Conservation (phyloP, 306 rosid species). For the Cicer cuneatum region DNA sequence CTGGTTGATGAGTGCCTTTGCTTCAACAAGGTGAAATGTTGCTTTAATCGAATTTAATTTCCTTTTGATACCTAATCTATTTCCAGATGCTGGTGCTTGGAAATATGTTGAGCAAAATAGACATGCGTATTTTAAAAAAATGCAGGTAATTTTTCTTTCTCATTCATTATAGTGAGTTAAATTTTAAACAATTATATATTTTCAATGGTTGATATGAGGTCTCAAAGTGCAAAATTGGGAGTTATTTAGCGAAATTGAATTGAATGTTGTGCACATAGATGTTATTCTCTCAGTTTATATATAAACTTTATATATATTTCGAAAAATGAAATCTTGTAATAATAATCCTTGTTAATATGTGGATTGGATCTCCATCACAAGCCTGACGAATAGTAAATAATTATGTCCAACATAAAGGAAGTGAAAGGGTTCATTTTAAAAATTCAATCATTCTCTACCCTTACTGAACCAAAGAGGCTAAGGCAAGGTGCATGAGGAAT, state of each 20-base stretch:
- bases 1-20: background rate
- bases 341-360: conserved; percentile 8
- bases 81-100: conserved; percentile 90
- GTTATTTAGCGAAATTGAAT: conserved; percentile 31
- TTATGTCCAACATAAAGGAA: conserved; percentile 12
- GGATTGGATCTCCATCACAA: conserved; percentile 22
- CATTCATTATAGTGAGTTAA: background rate
- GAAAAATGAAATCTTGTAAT: conserved; percentile 15
- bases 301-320: background rate
- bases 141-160: conserved; percentile 70
- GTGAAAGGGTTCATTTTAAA: background rate
- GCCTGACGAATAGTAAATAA: background rate
- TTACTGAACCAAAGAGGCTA: conserved; percentile 2
- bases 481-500: background rate
- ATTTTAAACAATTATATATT: background rate
- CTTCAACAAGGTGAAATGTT: background rate
- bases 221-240: conserved; percentile 25
- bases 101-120: conserved; percentile 77
- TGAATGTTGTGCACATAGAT: conserved; percentile 6
- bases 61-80: conserved; percentile 44
- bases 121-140: conserved; percentile 87
- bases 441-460: background rate
- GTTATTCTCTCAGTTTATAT: conserved; percentile 6
- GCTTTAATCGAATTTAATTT: background rate
- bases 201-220: conserved; percentile 9